Evolutionary conservation across 208 protist species (phyloP), one percentile per base, ranked within the genome.

Genomic region (Crithidia mellificae): DNA sequence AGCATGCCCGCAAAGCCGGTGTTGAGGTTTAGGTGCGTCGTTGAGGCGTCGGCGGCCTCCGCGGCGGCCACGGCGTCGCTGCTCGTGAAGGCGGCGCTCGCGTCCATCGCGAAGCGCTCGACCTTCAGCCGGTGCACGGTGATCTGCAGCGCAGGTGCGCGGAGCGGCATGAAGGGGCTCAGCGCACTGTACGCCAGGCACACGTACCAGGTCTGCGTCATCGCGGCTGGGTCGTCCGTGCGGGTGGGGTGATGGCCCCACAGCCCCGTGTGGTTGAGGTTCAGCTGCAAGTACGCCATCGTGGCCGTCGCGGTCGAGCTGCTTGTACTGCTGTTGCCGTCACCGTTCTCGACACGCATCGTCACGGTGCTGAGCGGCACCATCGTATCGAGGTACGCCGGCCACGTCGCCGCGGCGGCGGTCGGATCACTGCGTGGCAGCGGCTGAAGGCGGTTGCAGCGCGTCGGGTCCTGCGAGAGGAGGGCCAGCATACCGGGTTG

Each of bases 231-330:
- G 54, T 63, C 61, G 53, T 74, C 58, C 0, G 51, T 68, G 65
- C 51, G 75, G 75, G 41, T 71, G 36, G 47, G 63, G 59, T 69
- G 72, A 36, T 61, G 52, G 51, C 83, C 82, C 80, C 83, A 92
- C 70, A 88, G 78, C 3, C 86, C 86, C 24, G 86, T 92, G 72
- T 88, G 79, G 59, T 92, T 92, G 22, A 82, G 55, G 50, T 86
- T 83, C 34, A 92, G 66, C 68, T 85, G 77, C 38, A 87, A 47
- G 76, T 85, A 89, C 17, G 78, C 70, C 30, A 91, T 49, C 34
- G 41, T 61, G 25, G n/a, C 25, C 54, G 34, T 56, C 22, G 20
- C 11, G 30, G 12, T 38, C 14, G 14, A 24, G 27, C 29, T 61
- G 50, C 38, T 50, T 11, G 8, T 49, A 44, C 22, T 39, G 32